phyloP scores from a whole-genome alignment of 345 rosid species.

The Eucalyptus cloeziana region DNA sequence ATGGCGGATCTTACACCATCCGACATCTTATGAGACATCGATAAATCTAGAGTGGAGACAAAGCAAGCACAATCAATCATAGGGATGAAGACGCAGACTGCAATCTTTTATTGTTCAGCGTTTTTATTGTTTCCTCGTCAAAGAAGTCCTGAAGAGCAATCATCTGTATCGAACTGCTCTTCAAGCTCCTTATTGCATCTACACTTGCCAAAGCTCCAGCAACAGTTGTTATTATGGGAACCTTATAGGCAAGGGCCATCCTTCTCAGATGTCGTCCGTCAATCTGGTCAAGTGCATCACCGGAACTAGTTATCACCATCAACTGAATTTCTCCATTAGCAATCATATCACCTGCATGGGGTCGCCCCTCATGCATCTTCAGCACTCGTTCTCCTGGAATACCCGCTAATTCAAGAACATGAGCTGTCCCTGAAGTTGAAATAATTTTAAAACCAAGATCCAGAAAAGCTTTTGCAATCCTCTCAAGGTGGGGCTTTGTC shows the following conservation, averaged over 20 bases:
- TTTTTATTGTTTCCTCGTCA: slow-evolving; percentile 11
- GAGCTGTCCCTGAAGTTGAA: slow-evolving; percentile 92
- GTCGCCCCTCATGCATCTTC: slow-evolving; percentile 93
- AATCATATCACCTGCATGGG: slow-evolving; percentile 93
- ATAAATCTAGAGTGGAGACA: neutral
- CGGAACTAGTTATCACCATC: slow-evolving; percentile 91
- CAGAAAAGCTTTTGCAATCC: slow-evolving; percentile 63
- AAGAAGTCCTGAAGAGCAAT: slow-evolving; percentile 88
- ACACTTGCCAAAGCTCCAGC: slow-evolving; percentile 93
- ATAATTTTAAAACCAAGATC: slow-evolving; percentile 67
- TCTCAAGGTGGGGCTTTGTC: slow-evolving; percentile 73
- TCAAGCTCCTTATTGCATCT: slow-evolving; percentile 73
- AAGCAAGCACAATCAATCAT: slow-evolving; percentile 3
- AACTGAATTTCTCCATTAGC: slow-evolving; percentile 86
- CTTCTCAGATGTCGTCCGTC: slow-evolving; percentile 82
- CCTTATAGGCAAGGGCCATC: slow-evolving; percentile 91
- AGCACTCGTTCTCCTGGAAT: slow-evolving; percentile 66
- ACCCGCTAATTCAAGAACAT: slow-evolving; percentile 62
- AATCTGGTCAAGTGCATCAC: slow-evolving; percentile 73
- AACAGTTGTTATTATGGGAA: slow-evolving; percentile 83
- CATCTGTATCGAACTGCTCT: slow-evolving; percentile 48
- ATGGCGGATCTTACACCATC: neutral
- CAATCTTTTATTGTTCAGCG: slow-evolving; percentile 12
- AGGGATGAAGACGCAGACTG: slow-evolving; percentile 28
- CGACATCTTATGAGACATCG: neutral